Percentiles rank a stretch among this genome's conserved stretches.
phyloP scores from a whole-genome alignment of 345 rosid species.

The Eucalyptus tenuipes region DNA sequence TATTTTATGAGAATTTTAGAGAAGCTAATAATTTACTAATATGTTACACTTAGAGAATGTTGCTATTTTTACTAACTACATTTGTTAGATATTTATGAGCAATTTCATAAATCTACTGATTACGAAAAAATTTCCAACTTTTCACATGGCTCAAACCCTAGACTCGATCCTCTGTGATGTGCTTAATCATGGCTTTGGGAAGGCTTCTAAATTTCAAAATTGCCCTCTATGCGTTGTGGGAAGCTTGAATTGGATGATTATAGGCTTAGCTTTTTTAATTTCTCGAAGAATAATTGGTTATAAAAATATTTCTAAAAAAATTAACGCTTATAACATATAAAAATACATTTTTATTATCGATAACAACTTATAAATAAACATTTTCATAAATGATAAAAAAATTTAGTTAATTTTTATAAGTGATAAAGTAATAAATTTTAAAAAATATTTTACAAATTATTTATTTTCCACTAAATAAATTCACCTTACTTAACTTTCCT shows the following conservation, averaged over 20 bases:
- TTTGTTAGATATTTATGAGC: background rate
- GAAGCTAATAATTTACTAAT: background rate
- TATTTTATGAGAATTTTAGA: background rate
- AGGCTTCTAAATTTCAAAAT: background rate
- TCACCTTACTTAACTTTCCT: accelerated
- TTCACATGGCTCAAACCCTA: background rate
- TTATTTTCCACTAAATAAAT: background rate
- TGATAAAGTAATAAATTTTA: too few relatives aligned
- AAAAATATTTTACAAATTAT: too few relatives aligned
- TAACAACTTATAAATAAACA: accelerated
- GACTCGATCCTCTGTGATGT: background rate
- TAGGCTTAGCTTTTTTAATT: too few relatives aligned
- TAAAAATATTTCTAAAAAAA: too few relatives aligned
- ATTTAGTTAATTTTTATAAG: too few relatives aligned
- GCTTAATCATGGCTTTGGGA: background rate
- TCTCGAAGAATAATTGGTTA: accelerated
- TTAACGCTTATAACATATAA: background rate
- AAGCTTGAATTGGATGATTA: too few relatives aligned
- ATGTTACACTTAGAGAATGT: background rate
- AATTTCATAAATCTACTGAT: accelerated
- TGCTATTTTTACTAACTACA: background rate
- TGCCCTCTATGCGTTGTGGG: background rate
- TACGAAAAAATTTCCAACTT: background rate
- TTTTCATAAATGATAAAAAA: background rate
- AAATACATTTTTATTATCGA: accelerated